These are phyloP conservation scores for Saccharomyces hybrid DNA, from an alignment of 1,139 yeast genomes.

Conservation along the genomic window DNA sequence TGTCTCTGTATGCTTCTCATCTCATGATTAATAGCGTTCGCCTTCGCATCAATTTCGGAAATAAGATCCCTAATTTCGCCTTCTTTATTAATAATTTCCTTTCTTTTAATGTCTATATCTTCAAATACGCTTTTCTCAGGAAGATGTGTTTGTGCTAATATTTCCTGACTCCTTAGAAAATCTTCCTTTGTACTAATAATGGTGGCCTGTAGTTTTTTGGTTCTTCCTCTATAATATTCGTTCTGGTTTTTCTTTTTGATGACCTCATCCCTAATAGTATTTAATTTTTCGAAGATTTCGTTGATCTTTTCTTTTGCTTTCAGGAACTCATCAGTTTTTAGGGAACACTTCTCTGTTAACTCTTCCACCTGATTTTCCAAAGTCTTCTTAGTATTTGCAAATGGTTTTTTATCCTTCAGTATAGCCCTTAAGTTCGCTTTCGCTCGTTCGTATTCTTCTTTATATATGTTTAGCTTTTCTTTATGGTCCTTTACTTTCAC, in stretches of 20 bases:
- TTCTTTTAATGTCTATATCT: constrained; percentile 13
- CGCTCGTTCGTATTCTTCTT: constrained; percentile 37
- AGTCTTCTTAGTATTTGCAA: constrained; percentile 18
- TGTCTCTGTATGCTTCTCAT: constrained; percentile 14
- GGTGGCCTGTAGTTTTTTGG: constrained; percentile 19
- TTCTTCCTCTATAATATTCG: constrained; percentile 21
- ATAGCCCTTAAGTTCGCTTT: constrained; percentile 18
- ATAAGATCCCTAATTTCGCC: constrained; percentile 8
- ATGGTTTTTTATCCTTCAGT: constrained; percentile 21
- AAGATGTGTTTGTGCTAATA: constrained; percentile 17
- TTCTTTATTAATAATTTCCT: constrained; percentile 14
- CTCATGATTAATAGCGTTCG: constrained; percentile 14
- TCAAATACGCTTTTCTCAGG: constrained; percentile 22
- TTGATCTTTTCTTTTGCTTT: constrained; percentile 13
- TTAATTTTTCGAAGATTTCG: constrained; percentile 18
- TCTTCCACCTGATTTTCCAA: constrained; percentile 25
- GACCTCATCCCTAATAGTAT: constrained; percentile 17
- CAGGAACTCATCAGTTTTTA: constrained; percentile 21
- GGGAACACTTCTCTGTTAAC: constrained; percentile 3
- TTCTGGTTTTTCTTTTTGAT: constrained; percentile 24
- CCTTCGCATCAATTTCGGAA: constrained; percentile 15
- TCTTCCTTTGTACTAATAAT: constrained; percentile 24
- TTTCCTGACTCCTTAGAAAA: constrained; percentile 20
- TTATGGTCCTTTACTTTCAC: constrained; percentile 52
- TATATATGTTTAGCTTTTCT: constrained; percentile 37